These are phyloP conservation scores for Vigna trinervia DNA, from an alignment of 306 rosid species.

Conservation along the genomic window DNA sequence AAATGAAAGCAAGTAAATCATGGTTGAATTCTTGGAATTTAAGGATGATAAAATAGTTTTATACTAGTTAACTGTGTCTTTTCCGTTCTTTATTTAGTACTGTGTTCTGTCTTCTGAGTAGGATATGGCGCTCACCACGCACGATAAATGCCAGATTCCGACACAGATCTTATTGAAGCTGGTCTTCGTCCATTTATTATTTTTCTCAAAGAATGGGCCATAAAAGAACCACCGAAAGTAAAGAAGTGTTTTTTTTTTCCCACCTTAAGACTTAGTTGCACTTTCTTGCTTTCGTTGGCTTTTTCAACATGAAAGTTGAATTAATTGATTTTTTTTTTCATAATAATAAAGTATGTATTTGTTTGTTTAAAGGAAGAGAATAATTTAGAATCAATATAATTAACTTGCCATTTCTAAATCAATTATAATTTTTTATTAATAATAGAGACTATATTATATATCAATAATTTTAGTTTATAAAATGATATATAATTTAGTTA, in stretches of 20 bases:
- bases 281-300: conserved; percentile 23
- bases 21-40: neutral
- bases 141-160: neutral
- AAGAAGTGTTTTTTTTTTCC: neutral
- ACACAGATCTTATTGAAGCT: conserved; percentile 4
- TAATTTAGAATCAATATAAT: too few relatives aligned
- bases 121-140: neutral
- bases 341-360: neutral
- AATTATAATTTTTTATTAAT: too few relatives aligned
- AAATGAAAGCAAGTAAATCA: neutral
- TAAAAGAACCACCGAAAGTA: conserved; percentile 34
- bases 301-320: neutral
- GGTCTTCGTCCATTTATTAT: conserved; percentile 11
- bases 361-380: too few relatives aligned
- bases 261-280: conserved; percentile 7
- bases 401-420: too few relatives aligned
- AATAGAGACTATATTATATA: too few relatives aligned
- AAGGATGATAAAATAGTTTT: neutral
- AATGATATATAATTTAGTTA: too few relatives aligned
- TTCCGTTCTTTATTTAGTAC: conserved; percentile 15
- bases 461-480: too few relatives aligned
- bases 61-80: neutral
- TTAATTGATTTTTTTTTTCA: neutral
- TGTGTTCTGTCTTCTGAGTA: neutral
- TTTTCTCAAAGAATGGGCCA: conserved; percentile 29